phyloP scores from a whole-genome alignment of 129 eudicot genomes.

The Lonicera japonica region DNA sequence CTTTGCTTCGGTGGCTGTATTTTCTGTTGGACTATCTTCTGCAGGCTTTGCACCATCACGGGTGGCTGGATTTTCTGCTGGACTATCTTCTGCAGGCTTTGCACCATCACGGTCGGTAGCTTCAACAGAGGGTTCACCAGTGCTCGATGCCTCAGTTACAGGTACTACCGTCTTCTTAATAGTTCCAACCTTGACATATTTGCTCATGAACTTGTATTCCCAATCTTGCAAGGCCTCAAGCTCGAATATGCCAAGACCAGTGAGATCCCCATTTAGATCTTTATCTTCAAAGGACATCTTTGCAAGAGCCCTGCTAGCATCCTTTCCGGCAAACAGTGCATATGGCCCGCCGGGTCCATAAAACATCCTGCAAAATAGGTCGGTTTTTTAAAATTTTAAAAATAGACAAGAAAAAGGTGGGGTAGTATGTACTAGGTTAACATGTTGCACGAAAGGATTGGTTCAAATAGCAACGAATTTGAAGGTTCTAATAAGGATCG shows the following conservation, averaged over 20 bases:
- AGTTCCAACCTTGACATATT: slow-evolving; percentile 85
- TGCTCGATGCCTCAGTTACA: slow-evolving; percentile 24
- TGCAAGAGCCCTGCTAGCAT: slow-evolving; percentile 95
- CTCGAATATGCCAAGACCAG: slow-evolving; percentile 83
- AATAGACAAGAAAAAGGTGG: too few species aligned
- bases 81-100: slow-evolving; percentile 31
- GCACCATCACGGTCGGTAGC: slow-evolving; percentile 27
- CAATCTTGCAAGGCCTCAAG: slow-evolving; percentile 92
- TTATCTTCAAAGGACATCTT: slow-evolving; percentile 92
- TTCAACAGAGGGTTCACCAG: slow-evolving; percentile 30
- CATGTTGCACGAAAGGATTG: too few species aligned
- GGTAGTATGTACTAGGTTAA: too few species aligned
- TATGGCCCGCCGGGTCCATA: slow-evolving; percentile 97
- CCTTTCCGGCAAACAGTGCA: slow-evolving; percentile 87
- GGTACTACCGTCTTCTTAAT: slow-evolving; percentile 38
- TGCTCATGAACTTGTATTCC: slow-evolving; percentile 98
- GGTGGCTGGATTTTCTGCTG: slow-evolving; percentile 27
- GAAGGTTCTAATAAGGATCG: too few species aligned
- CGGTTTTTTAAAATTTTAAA: background rate
- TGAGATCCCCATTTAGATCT: slow-evolving; percentile 61
- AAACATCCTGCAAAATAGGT: slow-evolving; percentile 44
- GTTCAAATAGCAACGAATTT: too few species aligned
- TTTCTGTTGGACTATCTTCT: slow-evolving; percentile 35
- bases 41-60: slow-evolving; percentile 19
- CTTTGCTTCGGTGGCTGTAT: slow-evolving; percentile 36